These are phyloP conservation scores for Westerdykella sp. DNA, from an alignment of 2,329 filamentous ascomycete species.

Conservation along the genomic window DNA sequence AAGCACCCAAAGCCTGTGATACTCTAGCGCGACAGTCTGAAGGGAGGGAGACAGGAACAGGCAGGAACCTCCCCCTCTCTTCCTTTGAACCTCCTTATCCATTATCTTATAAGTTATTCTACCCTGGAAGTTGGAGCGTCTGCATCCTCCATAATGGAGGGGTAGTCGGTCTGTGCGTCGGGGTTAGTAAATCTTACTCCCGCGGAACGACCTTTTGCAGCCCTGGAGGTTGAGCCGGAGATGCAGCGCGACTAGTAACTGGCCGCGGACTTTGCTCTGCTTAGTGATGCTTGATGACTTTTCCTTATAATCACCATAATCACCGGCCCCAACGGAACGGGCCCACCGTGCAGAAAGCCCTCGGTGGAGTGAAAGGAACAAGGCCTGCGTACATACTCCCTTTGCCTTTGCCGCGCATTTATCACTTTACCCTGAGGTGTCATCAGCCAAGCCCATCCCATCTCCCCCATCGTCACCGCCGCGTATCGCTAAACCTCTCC, in stretches of 20 bases:
- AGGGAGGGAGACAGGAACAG: too few relatives aligned
- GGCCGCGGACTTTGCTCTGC: slow-evolving; percentile 16
- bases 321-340: neutral
- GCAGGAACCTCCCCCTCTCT: too few relatives aligned
- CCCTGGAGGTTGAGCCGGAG: slow-evolving; percentile 28
- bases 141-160: too few relatives aligned
- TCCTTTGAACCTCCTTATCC: too few relatives aligned
- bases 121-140: too few relatives aligned
- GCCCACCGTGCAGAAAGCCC: neutral
- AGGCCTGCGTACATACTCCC: too few relatives aligned
- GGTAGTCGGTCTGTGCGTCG: slow-evolving; percentile 6
- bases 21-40: too few relatives aligned
- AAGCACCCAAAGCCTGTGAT: too few relatives aligned
- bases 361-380: too few relatives aligned
- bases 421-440: neutral
- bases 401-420: neutral
- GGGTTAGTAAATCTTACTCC: slow-evolving; percentile 27
- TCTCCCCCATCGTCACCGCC: slow-evolving; percentile 8
- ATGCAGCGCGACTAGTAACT: slow-evolving; percentile 21
- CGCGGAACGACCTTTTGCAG: too few relatives aligned
- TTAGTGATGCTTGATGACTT: slow-evolving; percentile 31
- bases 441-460: neutral
- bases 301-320: slow-evolving; percentile 3
- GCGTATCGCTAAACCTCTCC: slow-evolving; percentile 19
- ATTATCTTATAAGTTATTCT: too few relatives aligned